Conservation (phyloP, 805 yeast genomes). For the baker's yeast (Saccharomyces cerevisiae) region DNA sequence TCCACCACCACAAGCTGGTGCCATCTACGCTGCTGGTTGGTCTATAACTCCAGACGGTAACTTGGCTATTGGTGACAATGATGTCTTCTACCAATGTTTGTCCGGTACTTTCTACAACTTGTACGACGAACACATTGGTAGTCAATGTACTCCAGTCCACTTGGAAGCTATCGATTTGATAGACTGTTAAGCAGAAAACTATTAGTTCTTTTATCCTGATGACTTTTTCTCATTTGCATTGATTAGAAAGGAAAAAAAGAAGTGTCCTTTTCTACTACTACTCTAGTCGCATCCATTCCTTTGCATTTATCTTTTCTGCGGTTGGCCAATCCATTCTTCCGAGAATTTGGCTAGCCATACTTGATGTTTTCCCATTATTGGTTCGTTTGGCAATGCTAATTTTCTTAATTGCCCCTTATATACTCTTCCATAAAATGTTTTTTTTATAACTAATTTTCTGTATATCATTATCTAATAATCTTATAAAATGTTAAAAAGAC, state of each 20-base stretch:
- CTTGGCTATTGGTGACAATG: constrained; percentile 47
- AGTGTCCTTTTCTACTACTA: not conserved
- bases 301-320: constrained; percentile 4
- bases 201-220: not conserved
- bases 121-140: constrained; percentile 47
- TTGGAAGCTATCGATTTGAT: constrained; percentile 44
- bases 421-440: not conserved
- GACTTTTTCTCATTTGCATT: not conserved
- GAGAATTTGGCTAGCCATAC: not conserved
- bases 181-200: constrained; percentile 14
- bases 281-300: constrained; percentile 11
- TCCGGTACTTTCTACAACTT: constrained; percentile 62
- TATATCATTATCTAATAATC: not conserved
- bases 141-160: constrained; percentile 48
- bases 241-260: constrained; percentile 16
- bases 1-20: constrained; percentile 64
- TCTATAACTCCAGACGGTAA: constrained; percentile 41
- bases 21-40: constrained; percentile 54
- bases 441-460: not conserved
- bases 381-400: not conserved
- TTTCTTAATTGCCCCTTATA: not conserved
- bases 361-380: not conserved
- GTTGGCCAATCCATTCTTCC: not conserved
- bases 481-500: not conserved
- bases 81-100: constrained; percentile 53